A percentile compares a stretch with the other conserved stretches of the same genome.
Conservation (phyloP, 495 filamentous ascomycete species). For the Xylaria curta region DNA sequence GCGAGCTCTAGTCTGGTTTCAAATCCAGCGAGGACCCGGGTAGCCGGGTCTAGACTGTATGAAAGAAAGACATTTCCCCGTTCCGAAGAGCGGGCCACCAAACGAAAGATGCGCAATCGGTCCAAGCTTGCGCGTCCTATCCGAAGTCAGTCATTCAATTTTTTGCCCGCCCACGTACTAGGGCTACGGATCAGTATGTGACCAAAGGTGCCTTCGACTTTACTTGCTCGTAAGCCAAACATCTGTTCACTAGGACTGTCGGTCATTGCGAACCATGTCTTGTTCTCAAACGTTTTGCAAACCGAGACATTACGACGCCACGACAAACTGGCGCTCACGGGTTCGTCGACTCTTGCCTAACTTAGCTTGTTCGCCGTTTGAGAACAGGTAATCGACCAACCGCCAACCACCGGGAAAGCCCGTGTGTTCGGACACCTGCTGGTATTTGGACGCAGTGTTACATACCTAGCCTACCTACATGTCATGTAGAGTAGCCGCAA, state of each 20-base stretch:
- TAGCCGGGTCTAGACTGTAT: slow-evolving; percentile 1
- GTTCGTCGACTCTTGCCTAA: background rate
- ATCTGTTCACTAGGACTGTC: background rate
- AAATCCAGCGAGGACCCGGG: background rate
- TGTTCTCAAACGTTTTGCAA: slow-evolving; percentile 11
- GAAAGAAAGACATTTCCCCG: background rate
- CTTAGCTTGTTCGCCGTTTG: background rate
- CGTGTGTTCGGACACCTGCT: background rate
- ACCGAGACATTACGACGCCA: background rate
- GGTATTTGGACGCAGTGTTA: slow-evolving; percentile 9
- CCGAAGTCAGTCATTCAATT: background rate
- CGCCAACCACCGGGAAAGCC: too few species aligned
- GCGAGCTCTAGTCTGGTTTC: background rate
- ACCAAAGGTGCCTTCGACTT: background rate
- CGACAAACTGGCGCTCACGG: background rate
- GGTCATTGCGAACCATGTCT: slow-evolving; percentile 21
- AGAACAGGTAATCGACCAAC: background rate
- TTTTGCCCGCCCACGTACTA: background rate
- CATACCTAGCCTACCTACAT: background rate
- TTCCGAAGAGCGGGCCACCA: background rate
- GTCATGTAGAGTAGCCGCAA: slow-evolving; percentile 4
- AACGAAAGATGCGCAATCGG: background rate
- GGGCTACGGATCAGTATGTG: background rate
- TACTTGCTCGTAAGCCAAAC: background rate
- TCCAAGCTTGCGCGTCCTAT: background rate